Conservation (phyloP, 2,329 filamentous ascomycete genomes). For the Exophiala sideris region DNA sequence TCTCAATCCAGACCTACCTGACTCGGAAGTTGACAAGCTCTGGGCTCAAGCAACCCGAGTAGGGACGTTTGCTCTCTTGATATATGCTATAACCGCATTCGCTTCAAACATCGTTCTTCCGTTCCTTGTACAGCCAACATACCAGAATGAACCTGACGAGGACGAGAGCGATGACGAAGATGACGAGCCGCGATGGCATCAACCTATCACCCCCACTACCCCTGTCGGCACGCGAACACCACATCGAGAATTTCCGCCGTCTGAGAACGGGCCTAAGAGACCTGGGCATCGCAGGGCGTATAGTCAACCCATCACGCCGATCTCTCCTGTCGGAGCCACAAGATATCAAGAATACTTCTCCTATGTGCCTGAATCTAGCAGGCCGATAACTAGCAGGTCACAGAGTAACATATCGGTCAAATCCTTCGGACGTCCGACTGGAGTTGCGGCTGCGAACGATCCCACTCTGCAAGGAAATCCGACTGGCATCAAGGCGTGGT, state of each 20-base stretch:
- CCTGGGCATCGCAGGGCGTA: neutral
- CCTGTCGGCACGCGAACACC: constrained; percentile 18
- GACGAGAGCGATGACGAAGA: neutral
- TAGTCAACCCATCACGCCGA: neutral
- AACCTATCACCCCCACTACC: constrained; percentile 8
- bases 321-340: neutral
- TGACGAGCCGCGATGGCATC: neutral
- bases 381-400: constrained; percentile 5
- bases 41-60: constrained; percentile 84
- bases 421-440: neutral
- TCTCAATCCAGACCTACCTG: constrained; percentile 72
- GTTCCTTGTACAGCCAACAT: constrained; percentile 79
- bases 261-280: neutral
- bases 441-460: constrained; percentile 2
- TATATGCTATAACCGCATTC: constrained; percentile 84
- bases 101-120: constrained; percentile 77
- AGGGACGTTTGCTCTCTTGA: constrained; percentile 82
- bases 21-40: constrained; percentile 69
- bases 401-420: constrained; percentile 21
- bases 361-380: neutral
- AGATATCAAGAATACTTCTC: neutral
- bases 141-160: constrained; percentile 36
- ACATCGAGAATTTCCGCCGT: constrained; percentile 6
- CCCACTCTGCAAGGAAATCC: constrained; percentile 3
- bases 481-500: constrained; percentile 32